Evolutionary conservation across 768 basidiomycete species (phyloP).

Genomic region (Tylopilus sp.): DNA sequence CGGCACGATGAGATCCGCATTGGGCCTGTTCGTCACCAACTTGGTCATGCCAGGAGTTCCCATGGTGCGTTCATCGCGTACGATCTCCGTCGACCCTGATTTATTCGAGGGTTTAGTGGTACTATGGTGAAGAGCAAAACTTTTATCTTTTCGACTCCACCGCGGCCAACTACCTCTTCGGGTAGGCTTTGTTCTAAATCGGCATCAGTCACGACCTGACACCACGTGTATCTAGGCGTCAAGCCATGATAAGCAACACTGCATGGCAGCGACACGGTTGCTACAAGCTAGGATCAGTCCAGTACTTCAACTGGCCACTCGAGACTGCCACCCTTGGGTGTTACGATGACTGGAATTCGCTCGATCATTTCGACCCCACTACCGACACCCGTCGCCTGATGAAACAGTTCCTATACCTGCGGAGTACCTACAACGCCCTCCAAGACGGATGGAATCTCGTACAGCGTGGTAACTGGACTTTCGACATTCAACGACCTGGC

Average conservation of each 20-base stretch:
- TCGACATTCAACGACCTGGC: conserved; percentile 73
- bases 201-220: conserved; percentile 1
- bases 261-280: conserved; percentile 96
- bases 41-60: conserved; percentile 87
- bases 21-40: conserved; percentile 76
- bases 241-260: conserved; percentile 79
- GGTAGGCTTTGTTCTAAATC: conserved; percentile 41
- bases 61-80: conserved; percentile 44
- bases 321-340: conserved; percentile 79
- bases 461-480: conserved; percentile 83
- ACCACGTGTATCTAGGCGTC: conserved; percentile 56
- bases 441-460: conserved; percentile 89
- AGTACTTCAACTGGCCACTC: conserved; percentile 93
- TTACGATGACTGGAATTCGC: conserved; percentile 85
- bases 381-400: conserved; percentile 71
- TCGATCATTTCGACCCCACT: conserved; percentile 95
- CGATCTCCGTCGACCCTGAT: background rate
- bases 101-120: conserved; percentile 44
- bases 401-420: conserved; percentile 68
- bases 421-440: conserved; percentile 63
- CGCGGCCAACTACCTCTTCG: conserved; percentile 91
- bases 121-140: conserved; percentile 91
- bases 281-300: conserved; percentile 83
- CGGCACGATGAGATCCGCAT: conserved; percentile 70
- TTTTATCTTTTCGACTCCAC: conserved; percentile 85